Conservation (phyloP, 176 grass and related monocot species). For the Tillandsia leiboldiana region DNA sequence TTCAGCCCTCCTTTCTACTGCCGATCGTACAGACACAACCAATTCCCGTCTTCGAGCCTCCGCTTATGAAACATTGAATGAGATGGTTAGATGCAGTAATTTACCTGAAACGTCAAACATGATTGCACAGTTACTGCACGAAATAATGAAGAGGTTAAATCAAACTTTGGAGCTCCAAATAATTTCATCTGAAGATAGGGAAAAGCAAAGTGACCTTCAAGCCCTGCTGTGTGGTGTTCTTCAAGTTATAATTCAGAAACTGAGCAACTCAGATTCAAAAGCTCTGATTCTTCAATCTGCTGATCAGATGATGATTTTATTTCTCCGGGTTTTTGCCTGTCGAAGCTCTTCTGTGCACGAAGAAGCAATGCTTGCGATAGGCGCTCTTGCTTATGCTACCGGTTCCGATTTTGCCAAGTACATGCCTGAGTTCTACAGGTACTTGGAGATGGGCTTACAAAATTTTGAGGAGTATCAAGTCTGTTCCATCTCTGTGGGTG, state of each 20-base stretch:
- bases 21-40: constrained; percentile 50
- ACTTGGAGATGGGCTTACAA: constrained; percentile 69
- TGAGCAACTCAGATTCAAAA: constrained; percentile 61
- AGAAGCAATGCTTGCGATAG: constrained; percentile 89
- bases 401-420: constrained; percentile 75
- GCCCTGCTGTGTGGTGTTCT: constrained; percentile 74
- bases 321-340: constrained; percentile 71
- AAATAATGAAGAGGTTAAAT: constrained; percentile 69
- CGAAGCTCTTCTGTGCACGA: constrained; percentile 76
- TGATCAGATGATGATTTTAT: constrained; percentile 77
- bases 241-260: constrained; percentile 88
- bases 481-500: constrained; percentile 75
- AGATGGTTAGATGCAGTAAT: constrained; percentile 74
- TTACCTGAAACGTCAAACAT: constrained; percentile 49
- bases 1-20: constrained; percentile 63
- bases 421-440: constrained; percentile 72
- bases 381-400: constrained; percentile 89
- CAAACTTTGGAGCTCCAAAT: constrained; percentile 59
- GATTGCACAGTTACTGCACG: constrained; percentile 41
- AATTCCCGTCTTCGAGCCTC: constrained; percentile 67
- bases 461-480: constrained; percentile 92
- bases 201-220: constrained; percentile 75
- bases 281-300: constrained; percentile 50
- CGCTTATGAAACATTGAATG: constrained; percentile 87
- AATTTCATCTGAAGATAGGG: constrained; percentile 53